These are phyloP conservation scores for Diaporthe ampelina DNA, from an alignment of 2,329 filamentous ascomycete genomes.

Conservation along the genomic window DNA sequence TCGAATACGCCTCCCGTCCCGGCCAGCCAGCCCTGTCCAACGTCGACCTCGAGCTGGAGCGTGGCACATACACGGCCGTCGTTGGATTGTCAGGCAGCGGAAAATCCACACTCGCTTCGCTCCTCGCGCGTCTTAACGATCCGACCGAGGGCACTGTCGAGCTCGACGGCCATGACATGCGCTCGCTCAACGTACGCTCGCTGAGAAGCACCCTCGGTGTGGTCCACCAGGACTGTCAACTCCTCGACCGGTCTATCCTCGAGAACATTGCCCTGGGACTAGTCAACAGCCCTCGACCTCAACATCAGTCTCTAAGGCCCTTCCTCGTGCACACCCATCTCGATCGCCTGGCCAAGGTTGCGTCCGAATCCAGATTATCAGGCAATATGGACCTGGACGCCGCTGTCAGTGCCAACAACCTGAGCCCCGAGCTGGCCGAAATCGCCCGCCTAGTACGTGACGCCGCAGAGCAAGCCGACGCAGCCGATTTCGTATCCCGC, in stretches of 20 bases:
- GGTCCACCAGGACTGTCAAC: constrained; percentile 9
- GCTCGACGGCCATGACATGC: constrained; percentile 2
- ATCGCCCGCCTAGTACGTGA: background rate
- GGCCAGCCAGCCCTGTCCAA: constrained; percentile 1
- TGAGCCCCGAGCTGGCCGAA: background rate
- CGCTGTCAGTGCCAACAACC: background rate
- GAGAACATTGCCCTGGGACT: constrained; percentile 7
- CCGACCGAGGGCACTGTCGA: background rate
- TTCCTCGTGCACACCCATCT: constrained; percentile 1
- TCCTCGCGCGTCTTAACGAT: background rate
- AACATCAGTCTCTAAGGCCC: background rate
- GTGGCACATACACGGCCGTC: background rate
- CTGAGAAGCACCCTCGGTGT: constrained; percentile 1
- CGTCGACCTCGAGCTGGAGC: background rate
- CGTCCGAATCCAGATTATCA: background rate
- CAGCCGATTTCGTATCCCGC: background rate
- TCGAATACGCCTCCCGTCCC: constrained; percentile 1
- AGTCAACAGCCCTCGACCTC: background rate
- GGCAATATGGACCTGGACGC: background rate
- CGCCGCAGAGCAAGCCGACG: constrained; percentile 5
- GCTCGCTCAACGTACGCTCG: background rate
- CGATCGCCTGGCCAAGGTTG: background rate
- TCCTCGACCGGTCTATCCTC: background rate
- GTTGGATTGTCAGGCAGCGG: background rate
- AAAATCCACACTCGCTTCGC: background rate